Conservation (phyloP, 495 filamentous ascomycete genomes). For the Chaetomium fimeti region DNA sequence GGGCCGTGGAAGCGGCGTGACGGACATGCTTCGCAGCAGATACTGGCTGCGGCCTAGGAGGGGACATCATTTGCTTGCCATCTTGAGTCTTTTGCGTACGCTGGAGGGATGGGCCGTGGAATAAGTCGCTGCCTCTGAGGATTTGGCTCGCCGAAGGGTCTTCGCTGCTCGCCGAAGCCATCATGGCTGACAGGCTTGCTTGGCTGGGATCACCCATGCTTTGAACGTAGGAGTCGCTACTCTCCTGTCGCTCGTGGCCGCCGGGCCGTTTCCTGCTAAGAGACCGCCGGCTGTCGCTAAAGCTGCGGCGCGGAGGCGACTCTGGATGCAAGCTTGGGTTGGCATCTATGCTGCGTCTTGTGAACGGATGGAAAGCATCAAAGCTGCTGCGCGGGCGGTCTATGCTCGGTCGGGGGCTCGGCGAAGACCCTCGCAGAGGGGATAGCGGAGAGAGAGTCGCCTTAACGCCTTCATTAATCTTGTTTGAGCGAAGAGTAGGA, state of each 20-base stretch:
- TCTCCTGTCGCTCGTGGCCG: conserved; percentile 56
- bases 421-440: conserved; percentile 39
- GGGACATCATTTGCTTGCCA: conserved; percentile 13
- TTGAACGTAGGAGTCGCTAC: conserved; percentile 75
- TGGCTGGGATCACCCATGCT: conserved; percentile 64
- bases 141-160: conserved; percentile 91
- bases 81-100: conserved; percentile 30
- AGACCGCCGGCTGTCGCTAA: conserved; percentile 55
- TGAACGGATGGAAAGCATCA: conserved; percentile 44
- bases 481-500: conserved; percentile 42
- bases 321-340: conserved; percentile 40
- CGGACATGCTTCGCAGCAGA: conserved; percentile 21
- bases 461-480: conserved; percentile 59
- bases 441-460: conserved; percentile 60
- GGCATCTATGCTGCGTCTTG: conserved; percentile 53
- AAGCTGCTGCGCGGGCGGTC: conserved; percentile 45
- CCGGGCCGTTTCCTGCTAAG: conserved; percentile 43
- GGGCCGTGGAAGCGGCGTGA: conserved; percentile 40
- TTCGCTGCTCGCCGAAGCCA: conserved; percentile 69
- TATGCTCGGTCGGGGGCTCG: conserved; percentile 46
- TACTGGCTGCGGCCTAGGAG: conserved; percentile 8
- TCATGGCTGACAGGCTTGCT: conserved; percentile 60
- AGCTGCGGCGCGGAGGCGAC: conserved; percentile 52
- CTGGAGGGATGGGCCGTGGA: conserved; percentile 75
- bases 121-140: conserved; percentile 79